Evolutionary conservation across 495 filamentous ascomycete genomes (phyloP).

Genomic region (Penicillium ucsense): DNA sequence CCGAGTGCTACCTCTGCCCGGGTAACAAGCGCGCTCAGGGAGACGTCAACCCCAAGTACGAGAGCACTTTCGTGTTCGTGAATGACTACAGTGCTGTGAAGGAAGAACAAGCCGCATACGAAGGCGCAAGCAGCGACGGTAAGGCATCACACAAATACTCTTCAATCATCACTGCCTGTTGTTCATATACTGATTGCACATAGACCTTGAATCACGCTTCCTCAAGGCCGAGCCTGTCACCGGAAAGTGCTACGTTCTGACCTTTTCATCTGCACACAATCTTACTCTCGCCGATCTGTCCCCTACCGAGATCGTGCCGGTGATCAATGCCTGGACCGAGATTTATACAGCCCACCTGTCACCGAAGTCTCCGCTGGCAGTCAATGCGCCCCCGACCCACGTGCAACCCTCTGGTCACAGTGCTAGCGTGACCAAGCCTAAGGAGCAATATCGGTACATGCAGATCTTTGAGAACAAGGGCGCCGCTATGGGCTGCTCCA

Average conservation of each 20-base stretch:
- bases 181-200: slow-evolving; percentile 1
- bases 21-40: slow-evolving; percentile 88
- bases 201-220: slow-evolving; percentile 66
- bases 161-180: background rate
- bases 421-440: slow-evolving; percentile 41
- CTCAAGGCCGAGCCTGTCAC: slow-evolving; percentile 79
- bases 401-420: slow-evolving; percentile 39
- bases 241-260: slow-evolving; percentile 95
- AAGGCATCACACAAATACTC: slow-evolving; percentile 1
- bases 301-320: slow-evolving; percentile 57
- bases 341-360: slow-evolving; percentile 79
- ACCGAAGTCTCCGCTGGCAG: slow-evolving; percentile 54
- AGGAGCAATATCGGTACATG: slow-evolving; percentile 87
- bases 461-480: slow-evolving; percentile 99
- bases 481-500: slow-evolving; percentile 95
- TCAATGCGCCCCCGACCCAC: slow-evolving; percentile 34
- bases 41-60: slow-evolving; percentile 77
- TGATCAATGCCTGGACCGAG: slow-evolving; percentile 78
- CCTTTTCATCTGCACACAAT: slow-evolving; percentile 83
- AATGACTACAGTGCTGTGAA: slow-evolving; percentile 98
- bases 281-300: slow-evolving; percentile 82
- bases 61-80: slow-evolving; percentile 84
- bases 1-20: slow-evolving; percentile 91
- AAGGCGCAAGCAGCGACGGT: slow-evolving; percentile 43
- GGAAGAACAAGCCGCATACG: slow-evolving; percentile 72